Base-by-base conservation (phyloP, 768 basidiomycete species). In the Porphyrellus cyaneotinctus region DNA sequence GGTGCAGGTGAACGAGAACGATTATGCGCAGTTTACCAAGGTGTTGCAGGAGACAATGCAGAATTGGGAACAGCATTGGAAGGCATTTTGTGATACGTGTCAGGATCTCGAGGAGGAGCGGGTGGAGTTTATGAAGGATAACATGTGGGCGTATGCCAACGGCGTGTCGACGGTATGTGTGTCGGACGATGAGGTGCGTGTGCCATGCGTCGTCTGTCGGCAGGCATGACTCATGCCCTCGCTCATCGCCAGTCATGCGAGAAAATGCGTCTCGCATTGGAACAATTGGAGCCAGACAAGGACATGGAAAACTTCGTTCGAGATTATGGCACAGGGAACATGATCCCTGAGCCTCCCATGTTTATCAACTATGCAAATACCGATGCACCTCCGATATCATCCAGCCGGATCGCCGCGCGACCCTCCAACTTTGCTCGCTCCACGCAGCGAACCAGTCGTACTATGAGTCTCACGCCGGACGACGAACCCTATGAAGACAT, bases 41-140 rank as follows among this genome's bases (percentile, higher is more conserved):
- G 86, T 84, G 0, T 70, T 97, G 36, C 81, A 83, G 58, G 88
- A 91, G 45, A 95, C 91, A 14, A 77, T 80, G 20, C 77, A 74
- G 45, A 87, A 88, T 63, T 98, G 95, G 97, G 94, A 97, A 65
- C 76, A 79, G 56, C 87, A 91, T 54, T 99, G 97, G 97, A 95
- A 91, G 70, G 75, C 74, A 3, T 98, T 97, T 71, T 95, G 92
- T 64, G 97, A 99, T 69, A 82, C 81, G 39, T 91, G 91, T 56
- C 97, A 99, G 70, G 97, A 99, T 72, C 72, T 97, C 45, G 97
- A 99, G 64, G 94, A 97, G 61, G 87, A 94, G 53, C 81, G 97
- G n/a, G 72, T 95, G 64, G 91, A 94, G 54, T 91, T 95, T 66
- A 85, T 88, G 75, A 97, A 95, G 72, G 91, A 95, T 66, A 91